Percentiles rank a stretch among this genome's conserved stretches.
Conservation (phyloP, 2,329 filamentous ascomycete species). For the Botryotinia calthae region DNA sequence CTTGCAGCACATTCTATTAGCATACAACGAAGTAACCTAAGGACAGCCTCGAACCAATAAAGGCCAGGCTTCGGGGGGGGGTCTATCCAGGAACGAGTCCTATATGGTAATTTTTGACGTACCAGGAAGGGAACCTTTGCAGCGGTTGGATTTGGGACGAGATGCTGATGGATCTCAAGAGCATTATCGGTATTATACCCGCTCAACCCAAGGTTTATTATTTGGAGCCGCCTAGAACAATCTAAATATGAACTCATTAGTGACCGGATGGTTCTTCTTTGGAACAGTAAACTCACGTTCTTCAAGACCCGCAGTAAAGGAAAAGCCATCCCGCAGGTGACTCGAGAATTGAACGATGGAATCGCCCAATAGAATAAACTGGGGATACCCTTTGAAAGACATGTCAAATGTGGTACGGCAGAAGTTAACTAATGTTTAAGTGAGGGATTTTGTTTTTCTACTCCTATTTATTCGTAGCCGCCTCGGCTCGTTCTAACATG, state of each 20-base stretch:
- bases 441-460: background rate
- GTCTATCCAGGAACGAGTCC: background rate
- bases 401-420: background rate
- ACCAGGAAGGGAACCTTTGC: constrained; percentile 62
- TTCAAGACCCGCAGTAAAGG: constrained; percentile 64
- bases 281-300: constrained; percentile 28
- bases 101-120: constrained; percentile 32
- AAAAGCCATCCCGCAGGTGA: constrained; percentile 64
- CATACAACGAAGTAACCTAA: background rate
- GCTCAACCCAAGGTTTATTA: constrained; percentile 80
- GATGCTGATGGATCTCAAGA: constrained; percentile 62
- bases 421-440: background rate
- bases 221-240: constrained; percentile 74
- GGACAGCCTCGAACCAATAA: background rate
- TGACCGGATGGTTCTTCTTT: constrained; percentile 17
- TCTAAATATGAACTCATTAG: constrained; percentile 46
- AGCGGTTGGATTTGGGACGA: constrained; percentile 65
- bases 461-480: background rate
- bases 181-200: constrained; percentile 82
- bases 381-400: constrained; percentile 37
- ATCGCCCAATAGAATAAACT: constrained; percentile 84
- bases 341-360: constrained; percentile 75
- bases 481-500: background rate
- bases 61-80: background rate
- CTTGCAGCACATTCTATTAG: constrained; percentile 13